Conservation (phyloP, 2,329 filamentous ascomycete genomes). For the Aspergillus sp. region DNA sequence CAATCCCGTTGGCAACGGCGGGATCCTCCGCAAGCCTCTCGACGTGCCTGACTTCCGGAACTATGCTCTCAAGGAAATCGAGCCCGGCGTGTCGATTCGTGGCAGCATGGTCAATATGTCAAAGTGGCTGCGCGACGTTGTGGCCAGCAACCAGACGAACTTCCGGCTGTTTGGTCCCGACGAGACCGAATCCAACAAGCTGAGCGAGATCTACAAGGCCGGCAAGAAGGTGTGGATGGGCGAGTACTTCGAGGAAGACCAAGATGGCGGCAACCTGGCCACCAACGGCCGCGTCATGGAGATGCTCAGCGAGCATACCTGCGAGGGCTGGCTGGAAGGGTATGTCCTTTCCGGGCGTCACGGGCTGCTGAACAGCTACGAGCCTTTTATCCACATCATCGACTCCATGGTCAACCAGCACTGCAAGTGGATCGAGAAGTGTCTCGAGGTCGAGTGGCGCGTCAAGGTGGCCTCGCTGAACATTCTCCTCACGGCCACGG, state of each 20-base stretch:
- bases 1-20: conserved; percentile 74
- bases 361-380: conserved; percentile 76
- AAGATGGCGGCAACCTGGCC: conserved; percentile 70
- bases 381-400: conserved; percentile 80
- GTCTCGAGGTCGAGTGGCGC: conserved; percentile 75
- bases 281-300: conserved; percentile 74
- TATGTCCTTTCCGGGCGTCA: conserved; percentile 74
- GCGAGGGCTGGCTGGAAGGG: conserved; percentile 77
- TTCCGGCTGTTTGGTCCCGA: conserved; percentile 79
- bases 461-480: conserved; percentile 72
- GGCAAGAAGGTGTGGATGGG: conserved; percentile 80
- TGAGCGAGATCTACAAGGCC: conserved; percentile 67
- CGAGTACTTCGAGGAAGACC: conserved; percentile 74
- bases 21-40: conserved; percentile 64
- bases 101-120: conserved; percentile 71
- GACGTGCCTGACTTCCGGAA: conserved; percentile 68
- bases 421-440: conserved; percentile 84
- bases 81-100: conserved; percentile 56
- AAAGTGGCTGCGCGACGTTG: conserved; percentile 65
- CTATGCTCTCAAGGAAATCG: conserved; percentile 63
- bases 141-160: conserved; percentile 62
- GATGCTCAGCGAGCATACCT: conserved; percentile 78
- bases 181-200: conserved; percentile 80
- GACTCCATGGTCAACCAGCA: conserved; percentile 86
- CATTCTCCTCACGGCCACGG: conserved; percentile 74